These are phyloP conservation scores for Prunus kanzakura DNA, from an alignment of 306 rosid genomes.

Conservation along the genomic window DNA sequence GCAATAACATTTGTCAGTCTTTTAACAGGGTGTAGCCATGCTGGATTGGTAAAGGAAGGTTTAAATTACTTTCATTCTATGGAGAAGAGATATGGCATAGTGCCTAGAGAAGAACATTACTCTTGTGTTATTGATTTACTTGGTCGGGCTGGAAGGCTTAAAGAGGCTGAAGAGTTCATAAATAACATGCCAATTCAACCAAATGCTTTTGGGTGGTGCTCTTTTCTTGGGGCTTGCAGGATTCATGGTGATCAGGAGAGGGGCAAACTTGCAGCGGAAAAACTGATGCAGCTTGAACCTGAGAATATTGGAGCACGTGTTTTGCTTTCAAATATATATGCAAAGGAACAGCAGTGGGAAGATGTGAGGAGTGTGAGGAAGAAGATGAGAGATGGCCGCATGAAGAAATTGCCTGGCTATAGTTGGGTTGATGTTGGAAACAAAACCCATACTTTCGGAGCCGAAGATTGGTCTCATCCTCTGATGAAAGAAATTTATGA, in stretches of 20 bases:
- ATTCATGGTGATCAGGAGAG: slow-evolving; percentile 47
- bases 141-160: slow-evolving; percentile 52
- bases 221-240: slow-evolving; percentile 53
- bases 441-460: slow-evolving; percentile 47
- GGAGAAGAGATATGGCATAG: slow-evolving; percentile 49
- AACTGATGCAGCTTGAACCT: slow-evolving; percentile 52
- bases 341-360: slow-evolving; percentile 51
- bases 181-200: slow-evolving; percentile 54
- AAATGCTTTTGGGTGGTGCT: slow-evolving; percentile 60
- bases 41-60: slow-evolving; percentile 55
- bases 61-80: slow-evolving; percentile 41
- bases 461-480: slow-evolving; percentile 57
- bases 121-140: slow-evolving; percentile 51
- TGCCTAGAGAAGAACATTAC: slow-evolving; percentile 50
- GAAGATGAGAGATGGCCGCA: slow-evolving; percentile 38
- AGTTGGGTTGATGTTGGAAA: slow-evolving; percentile 61
- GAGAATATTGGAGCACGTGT: slow-evolving; percentile 48
- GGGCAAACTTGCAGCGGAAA: slow-evolving; percentile 49
- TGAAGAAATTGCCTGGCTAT: slow-evolving; percentile 52
- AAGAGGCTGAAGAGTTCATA: slow-evolving; percentile 46
- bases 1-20: slow-evolving; percentile 51
- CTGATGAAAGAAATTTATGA: slow-evolving; percentile 43
- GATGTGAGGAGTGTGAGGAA: slow-evolving; percentile 47
- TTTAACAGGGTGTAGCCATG: slow-evolving; percentile 50
- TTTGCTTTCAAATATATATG: slow-evolving; percentile 51